Evolutionary conservation across 1,284 basidiomycete genomes (phyloP).

Genomic region (Paramarasmius palmivorus): DNA sequence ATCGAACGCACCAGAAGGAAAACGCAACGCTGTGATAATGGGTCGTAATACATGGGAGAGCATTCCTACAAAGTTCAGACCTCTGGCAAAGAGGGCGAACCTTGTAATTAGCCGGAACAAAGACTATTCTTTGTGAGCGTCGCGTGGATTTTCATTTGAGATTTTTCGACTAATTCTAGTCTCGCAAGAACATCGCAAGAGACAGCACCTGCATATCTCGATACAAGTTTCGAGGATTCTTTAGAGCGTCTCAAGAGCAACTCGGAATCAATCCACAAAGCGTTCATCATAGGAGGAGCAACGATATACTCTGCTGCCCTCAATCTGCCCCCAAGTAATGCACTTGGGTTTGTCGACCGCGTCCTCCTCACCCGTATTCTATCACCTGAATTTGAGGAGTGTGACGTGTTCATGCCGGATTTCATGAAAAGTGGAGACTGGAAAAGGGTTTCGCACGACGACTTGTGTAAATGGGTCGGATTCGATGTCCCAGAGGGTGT

Average conservation of each 20-base stretch:
- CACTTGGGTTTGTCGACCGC: conserved; percentile 60
- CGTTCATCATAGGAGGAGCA: conserved; percentile 91
- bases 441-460: conserved; percentile 58
- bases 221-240: conserved; percentile 27
- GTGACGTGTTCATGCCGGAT: conserved; percentile 87
- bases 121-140: conserved; percentile 65
- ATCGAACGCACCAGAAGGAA: conserved; percentile 53
- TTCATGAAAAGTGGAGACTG: conserved; percentile 55
- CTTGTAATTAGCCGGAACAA: conserved; percentile 76
- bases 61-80: conserved; percentile 89
- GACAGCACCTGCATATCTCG: conserved; percentile 26
- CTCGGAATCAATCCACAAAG: conserved; percentile 39
- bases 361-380: conserved; percentile 87
- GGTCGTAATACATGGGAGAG: conserved; percentile 98
- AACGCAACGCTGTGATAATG: conserved; percentile 88
- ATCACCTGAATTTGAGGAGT: conserved; percentile 73
- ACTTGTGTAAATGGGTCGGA: conserved; percentile 75
- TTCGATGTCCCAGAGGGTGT: conserved; percentile 76
- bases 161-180: not conserved
- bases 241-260: conserved; percentile 17
- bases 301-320: conserved; percentile 80
- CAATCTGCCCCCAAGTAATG: conserved; percentile 33
- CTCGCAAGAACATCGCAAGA: conserved; percentile 4
- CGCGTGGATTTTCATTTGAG: not conserved
- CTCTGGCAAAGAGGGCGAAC: conserved; percentile 79